Conservation (phyloP, 805 yeast genomes). For the Cyberlindnera japonica region DNA sequence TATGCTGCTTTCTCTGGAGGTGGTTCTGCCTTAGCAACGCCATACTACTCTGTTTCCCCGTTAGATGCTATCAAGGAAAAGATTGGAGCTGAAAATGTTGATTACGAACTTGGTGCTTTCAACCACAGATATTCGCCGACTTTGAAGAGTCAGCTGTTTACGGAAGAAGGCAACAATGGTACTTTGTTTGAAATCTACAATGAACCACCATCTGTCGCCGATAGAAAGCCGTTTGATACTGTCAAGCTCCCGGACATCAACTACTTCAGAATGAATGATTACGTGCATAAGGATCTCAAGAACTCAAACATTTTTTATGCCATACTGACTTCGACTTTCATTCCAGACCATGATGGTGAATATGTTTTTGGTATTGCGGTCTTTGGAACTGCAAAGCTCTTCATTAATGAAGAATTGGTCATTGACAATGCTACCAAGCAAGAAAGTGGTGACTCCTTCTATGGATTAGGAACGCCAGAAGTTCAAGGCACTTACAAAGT, state of each 20-base stretch:
- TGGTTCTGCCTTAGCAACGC: constrained; percentile 53
- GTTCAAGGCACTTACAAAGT: constrained; percentile 34
- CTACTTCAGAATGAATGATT: constrained; percentile 25
- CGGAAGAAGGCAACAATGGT: constrained; percentile 21
- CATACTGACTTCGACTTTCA: constrained; percentile 40
- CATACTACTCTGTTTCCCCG: constrained; percentile 47
- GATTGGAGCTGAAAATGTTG: constrained; percentile 20
- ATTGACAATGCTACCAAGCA: constrained; percentile 54
- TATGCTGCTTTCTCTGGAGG: constrained; percentile 53
- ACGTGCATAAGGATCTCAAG: constrained; percentile 23
- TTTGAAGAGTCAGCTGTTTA: constrained; percentile 22
- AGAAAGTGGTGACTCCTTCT: constrained; percentile 45
- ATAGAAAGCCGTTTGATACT: constrained; percentile 30
- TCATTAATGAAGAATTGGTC: constrained; percentile 45
- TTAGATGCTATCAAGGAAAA: constrained; percentile 40
- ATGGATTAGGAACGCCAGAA: constrained; percentile 52
- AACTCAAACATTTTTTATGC: constrained; percentile 36
- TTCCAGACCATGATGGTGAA: constrained; percentile 42
- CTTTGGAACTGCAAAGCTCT: constrained; percentile 52
- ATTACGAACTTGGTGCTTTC: constrained; percentile 34
- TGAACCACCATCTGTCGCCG: constrained; percentile 15
- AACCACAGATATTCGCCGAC: constrained; percentile 32
- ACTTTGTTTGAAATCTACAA: constrained; percentile 23
- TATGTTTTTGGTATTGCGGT: constrained; percentile 51
- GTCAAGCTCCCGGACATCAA: constrained; percentile 19